Base-by-base conservation (phyloP, 345 rosid species). In the Lumnitzera racemosa region DNA sequence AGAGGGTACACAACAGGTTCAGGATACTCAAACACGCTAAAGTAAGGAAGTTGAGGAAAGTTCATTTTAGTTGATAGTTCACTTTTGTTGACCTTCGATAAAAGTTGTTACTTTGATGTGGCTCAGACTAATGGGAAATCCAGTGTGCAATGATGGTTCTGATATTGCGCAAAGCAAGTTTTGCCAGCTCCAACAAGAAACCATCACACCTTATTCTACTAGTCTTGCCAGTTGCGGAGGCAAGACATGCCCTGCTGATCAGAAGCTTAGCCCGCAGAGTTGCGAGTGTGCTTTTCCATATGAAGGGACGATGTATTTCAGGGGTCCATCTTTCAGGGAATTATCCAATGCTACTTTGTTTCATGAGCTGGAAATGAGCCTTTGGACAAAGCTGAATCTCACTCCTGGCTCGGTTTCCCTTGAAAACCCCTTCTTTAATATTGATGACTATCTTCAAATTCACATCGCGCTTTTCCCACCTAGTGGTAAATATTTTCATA, bases 241-340 rank as follows among this genome's bases (percentile, higher is more conserved):
- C 41, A 75, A 75, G 73, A 50, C 73, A 16, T 94, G 96, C 62
- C 82, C 96, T n/a, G 43, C 55, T 24, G 92, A 85, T 63, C 89
- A 76, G 79, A 84, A 79, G 76, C 70, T 79, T 4, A 77, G 91
- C 68, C 99, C 99, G 70, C 91, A 84, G 69, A 94, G 96, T 67
- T 90, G 99, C 58, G 84, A 67, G 73, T 94, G 99, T 25, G 86
- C 86, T 0, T 82, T 84, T 69, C 99, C 99, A 50, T 88, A 77
- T 15, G 84, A 83, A 75, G 99, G 97, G 52, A 86, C 83, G 58
- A 56, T 94, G 27, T 85, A 84, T 69, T 94, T 90, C 77, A 65
- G 87, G 74, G 96, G 78, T 23, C 89, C 95, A 15, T 68, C 70
- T 63, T 90, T 90, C 77, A 82, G 89, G 66, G 89, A 83, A 43